Base-by-base conservation (phyloP, 441 rosid genomes). In the Mallotus repandus region DNA sequence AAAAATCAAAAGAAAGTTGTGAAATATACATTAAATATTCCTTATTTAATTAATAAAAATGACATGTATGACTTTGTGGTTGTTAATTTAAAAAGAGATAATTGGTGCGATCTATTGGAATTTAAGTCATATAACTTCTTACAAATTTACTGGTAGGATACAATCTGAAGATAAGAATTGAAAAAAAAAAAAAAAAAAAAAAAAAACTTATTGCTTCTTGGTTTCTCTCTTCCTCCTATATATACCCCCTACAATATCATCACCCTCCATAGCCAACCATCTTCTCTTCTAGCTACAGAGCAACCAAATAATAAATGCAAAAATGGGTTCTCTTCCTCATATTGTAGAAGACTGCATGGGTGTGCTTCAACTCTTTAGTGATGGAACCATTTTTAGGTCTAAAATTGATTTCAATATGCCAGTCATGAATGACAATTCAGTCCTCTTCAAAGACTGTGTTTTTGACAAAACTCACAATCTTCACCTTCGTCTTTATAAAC, bases 321-420 rank as follows among this genome's bases (percentile, higher is more conserved):
- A 25, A 62, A 89, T 91, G 97, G 92, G 93, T 22, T 84, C 93
- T 4, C 72, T 88, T 61, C 89, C 89, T 78, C 89, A 77, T 9
- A 73, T 91, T 35, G 82, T 86, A 9, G 98, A 91, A 77, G 97
- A 93, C 35, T 90, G 89, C 89, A 80, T 83, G 82, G 94, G 96
- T 13, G 76, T 91, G 50, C 89, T 93, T 71, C 89, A 84, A 68
- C 86, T 91, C 58, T 76, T 82, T 29, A 91, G 94, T 71, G 89
- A 93, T 69, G 98, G 96, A 79, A 73, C 93, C 74, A 76, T 91
- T 76, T 78, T 73, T 46, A 81, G 93, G 82, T 80, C 88, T 49
- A 38, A 82, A 32, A 80, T 88, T 19, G 79, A 82, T 57, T 84
- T 86, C 71, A 71, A 76, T 63, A 38, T 83, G 29, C 84, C 87